Evolutionary conservation across 768 basidiomycete species (phyloP).

Genomic region (Tylopilus subfusipes): DNA sequence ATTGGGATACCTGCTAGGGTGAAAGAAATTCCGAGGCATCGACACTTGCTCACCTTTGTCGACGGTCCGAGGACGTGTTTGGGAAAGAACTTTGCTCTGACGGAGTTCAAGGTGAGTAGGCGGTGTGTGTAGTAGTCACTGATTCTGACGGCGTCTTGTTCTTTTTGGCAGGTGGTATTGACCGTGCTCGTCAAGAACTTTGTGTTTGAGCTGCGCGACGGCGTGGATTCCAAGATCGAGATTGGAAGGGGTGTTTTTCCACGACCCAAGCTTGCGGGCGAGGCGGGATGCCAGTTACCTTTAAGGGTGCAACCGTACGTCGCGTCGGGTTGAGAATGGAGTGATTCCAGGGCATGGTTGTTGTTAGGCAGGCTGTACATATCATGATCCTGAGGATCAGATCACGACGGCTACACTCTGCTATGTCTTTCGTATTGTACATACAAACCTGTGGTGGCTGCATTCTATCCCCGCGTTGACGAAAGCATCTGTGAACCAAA

Average conservation of each 20-base stretch:
- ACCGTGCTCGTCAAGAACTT: conserved; percentile 42
- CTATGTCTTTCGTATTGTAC: too few species aligned
- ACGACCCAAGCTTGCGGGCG: background rate
- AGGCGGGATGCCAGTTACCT: too few species aligned
- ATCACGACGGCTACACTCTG: too few species aligned
- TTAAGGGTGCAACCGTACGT: too few species aligned
- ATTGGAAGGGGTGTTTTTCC: background rate
- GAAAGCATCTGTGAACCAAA: too few species aligned
- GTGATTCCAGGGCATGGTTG: too few species aligned
- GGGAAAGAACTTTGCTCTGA: conserved; percentile 46
- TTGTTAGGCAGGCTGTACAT: too few species aligned
- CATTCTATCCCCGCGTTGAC: too few species aligned
- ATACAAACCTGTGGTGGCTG: too few species aligned
- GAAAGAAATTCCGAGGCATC: conserved; percentile 44
- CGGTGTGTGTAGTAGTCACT: rapidly evolving
- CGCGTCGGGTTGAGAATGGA: too few species aligned
- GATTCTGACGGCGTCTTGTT: background rate
- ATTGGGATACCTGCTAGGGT: conserved; percentile 26
- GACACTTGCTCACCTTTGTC: conserved; percentile 48
- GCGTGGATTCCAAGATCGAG: background rate
- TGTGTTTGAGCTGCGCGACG: conserved; percentile 20
- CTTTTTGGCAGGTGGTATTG: conserved; percentile 36
- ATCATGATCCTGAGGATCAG: too few species aligned
- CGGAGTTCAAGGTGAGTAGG: conserved; percentile 31
- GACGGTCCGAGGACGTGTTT: conserved; percentile 49